These are phyloP conservation scores for Cladophialophora yegresii DNA, from an alignment of 2,329 filamentous ascomycete genomes.

Conservation along the genomic window DNA sequence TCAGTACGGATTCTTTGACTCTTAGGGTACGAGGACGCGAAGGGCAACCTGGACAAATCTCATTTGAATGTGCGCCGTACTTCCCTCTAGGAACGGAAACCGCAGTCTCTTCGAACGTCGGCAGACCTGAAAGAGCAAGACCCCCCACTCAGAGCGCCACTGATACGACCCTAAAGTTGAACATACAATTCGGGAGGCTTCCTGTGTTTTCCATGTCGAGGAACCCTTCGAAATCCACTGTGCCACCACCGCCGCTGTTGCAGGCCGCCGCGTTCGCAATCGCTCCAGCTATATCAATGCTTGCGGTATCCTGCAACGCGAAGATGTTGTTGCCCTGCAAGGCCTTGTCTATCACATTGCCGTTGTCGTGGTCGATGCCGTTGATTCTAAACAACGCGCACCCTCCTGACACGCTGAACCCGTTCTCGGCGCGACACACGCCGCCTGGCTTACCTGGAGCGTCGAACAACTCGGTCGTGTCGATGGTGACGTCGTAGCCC, in stretches of 20 bases:
- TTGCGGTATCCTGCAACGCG: conserved; percentile 13
- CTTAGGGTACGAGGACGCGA: no score
- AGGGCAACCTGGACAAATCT: no score
- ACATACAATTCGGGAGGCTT: conserved; percentile 17
- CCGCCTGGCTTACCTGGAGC: neutral
- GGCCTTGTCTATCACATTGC: conserved; percentile 14
- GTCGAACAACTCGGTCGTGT: conserved; percentile 5
- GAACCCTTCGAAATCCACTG: conserved; percentile 16
- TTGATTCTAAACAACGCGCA: conserved; percentile 21
- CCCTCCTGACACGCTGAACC: neutral
- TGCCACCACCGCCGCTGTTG: conserved; percentile 13
- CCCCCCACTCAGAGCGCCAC: neutral
- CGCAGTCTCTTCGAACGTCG: neutral
- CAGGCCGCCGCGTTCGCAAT: conserved; percentile 13
- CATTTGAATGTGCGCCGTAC: no score
- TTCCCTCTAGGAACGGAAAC: no score
- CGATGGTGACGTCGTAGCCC: conserved; percentile 16
- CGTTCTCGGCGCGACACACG: conserved; percentile 15
- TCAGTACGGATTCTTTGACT: no score
- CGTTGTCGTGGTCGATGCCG: conserved; percentile 9
- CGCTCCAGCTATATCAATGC: conserved; percentile 16
- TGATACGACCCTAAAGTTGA: conserved; percentile 7
- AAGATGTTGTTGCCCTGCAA: conserved; percentile 22
- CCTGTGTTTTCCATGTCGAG: conserved; percentile 15
- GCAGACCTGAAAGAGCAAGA: neutral